Base-by-base conservation (phyloP, 306 rosid species). In the Oxytropis ochrocephala region DNA sequence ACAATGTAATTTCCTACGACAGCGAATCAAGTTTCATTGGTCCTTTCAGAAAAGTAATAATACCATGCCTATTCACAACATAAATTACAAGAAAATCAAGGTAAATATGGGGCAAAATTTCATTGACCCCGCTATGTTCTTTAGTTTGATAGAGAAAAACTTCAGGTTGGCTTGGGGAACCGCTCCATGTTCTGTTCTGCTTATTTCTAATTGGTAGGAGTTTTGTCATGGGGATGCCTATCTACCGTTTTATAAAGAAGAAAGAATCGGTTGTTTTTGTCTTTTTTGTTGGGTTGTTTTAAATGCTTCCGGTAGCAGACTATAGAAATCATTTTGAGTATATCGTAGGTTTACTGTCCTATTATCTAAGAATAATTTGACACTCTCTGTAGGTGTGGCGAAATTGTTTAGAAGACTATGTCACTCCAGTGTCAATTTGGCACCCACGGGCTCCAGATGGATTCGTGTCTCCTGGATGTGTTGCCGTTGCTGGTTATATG, bases 371-470 rank as follows among this genome's bases (percentile, higher is more conserved):
- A 72, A 59, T 1, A 56, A 42, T 60, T 60, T 46, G 54, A 49
- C 75, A 8, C 74, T 32, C 30, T 66, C 9, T 72, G 80, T 81
- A 94, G 98, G 97, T 94, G 48, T 94, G 99, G 99, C 88, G 99
- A 70, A 94, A 89, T 78, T 94, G 96, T 79, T 11, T 54, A 52
- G 96, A 94, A 63, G 99, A 94, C 74, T 94, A 87, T 64, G 49
- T 82, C 18, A 65, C 70, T 62, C 88, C 81, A 6, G 77, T 91
- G 47, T 88, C 99, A 4, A 88, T 94, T 68, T 94, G 97, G 99
- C 82, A 85, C 62, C 97, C 99, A 11, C 87, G 97, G 58, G 92
- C 99, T 39, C 99, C 99, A 16, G 95, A 91, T 64, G 99, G 99
- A 68, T 94, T 81, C 49, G 85, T 91, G 0, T 86, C 96, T 47